Evolutionary conservation across 83 land plant species (phyloP).

Genomic region (Diphasiastrum complanatum): DNA sequence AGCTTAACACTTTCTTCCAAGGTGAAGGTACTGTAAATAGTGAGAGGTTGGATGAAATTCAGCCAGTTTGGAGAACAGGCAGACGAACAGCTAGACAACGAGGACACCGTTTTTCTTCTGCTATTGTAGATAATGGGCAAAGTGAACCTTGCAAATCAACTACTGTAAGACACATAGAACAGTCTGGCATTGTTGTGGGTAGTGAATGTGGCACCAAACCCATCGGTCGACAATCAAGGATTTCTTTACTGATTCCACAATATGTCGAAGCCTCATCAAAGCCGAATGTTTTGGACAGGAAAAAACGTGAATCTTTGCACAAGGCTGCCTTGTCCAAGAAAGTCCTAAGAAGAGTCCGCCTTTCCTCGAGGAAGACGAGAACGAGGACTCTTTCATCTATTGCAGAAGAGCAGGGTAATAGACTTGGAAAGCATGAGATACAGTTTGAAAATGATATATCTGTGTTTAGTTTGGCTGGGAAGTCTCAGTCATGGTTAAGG

Average conservation of each 20-base stretch:
- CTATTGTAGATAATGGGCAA: too few species aligned
- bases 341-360: not conserved
- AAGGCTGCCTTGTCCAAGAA: slow-evolving; percentile 14
- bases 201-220: too few species aligned
- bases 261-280: not conserved
- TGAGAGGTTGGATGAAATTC: not conserved
- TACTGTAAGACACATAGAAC: not conserved
- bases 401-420: slow-evolving; percentile 2
- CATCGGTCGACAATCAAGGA: too few species aligned
- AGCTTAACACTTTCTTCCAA: too few species aligned
- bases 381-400: slow-evolving; percentile 8
- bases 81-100: slow-evolving; percentile 9
- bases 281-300: not conserved
- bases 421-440: too few species aligned
- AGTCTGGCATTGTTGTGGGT: too few species aligned
- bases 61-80: slow-evolving; percentile 6
- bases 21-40: not conserved
- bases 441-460: too few species aligned
- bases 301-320: not conserved
- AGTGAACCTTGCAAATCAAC: not conserved
- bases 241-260: not conserved
- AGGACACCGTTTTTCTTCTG: not conserved
- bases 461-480: too few species aligned
- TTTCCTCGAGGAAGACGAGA: not conserved
- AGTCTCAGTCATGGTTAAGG: too few species aligned